phyloP scores from a whole-genome alignment of 1,284 basidiomycete species.

The Mycena sp. region DNA sequence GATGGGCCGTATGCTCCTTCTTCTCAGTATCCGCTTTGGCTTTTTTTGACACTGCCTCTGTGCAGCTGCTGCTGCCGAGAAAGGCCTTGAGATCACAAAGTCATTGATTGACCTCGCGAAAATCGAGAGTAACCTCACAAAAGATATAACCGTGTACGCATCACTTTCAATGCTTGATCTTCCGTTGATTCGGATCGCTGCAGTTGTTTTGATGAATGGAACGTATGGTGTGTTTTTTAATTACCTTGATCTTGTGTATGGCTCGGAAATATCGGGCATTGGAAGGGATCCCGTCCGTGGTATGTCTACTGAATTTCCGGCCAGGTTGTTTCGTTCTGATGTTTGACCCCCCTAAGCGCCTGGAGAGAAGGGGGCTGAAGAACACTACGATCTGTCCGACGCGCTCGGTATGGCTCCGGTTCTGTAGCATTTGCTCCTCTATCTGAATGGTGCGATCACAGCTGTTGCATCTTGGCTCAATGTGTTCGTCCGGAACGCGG shows the following conservation, averaged over 20 bases:
- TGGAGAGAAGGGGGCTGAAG: slow-evolving; percentile 66
- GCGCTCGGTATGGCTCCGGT: slow-evolving; percentile 55
- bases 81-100: slow-evolving; percentile 56
- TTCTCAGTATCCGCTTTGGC: not conserved
- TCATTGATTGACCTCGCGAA: slow-evolving; percentile 56
- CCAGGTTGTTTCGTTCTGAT: not conserved
- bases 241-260: not conserved
- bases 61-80: slow-evolving; percentile 57
- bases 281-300: slow-evolving; percentile 51
- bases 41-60: not conserved
- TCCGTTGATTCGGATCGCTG: not conserved
- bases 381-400: slow-evolving; percentile 69
- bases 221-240: slow-evolving; percentile 58
- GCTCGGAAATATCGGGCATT: not conserved
- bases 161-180: not conserved
- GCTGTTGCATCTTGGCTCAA: slow-evolving; percentile 69
- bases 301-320: slow-evolving; percentile 20
- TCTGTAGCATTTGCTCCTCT: not conserved
- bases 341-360: slow-evolving; percentile 42
- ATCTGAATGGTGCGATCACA: slow-evolving; percentile 21
- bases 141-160: slow-evolving; percentile 48
- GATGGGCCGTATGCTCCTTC: slow-evolving; percentile 48
- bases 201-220: slow-evolving; percentile 68
- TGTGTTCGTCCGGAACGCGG: slow-evolving; percentile 68
- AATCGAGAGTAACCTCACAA: slow-evolving; percentile 48